These are phyloP conservation scores for Helianthus annuus DNA, from an alignment of 129 eudicot genomes.

Conservation along the genomic window DNA sequence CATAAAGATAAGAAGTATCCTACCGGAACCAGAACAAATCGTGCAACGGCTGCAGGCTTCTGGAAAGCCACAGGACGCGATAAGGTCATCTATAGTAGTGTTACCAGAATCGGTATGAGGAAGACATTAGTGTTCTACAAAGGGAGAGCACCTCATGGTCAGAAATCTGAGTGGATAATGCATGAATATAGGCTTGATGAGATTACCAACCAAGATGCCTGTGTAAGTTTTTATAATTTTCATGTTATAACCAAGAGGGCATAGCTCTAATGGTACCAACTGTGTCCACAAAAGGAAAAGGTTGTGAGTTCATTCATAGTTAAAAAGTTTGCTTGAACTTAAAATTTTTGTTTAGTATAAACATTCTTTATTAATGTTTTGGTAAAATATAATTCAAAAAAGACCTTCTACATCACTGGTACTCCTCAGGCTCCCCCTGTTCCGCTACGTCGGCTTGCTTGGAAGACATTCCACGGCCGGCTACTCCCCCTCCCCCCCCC, in stretches of 20 bases:
- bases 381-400: too few species aligned
- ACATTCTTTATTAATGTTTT: background rate
- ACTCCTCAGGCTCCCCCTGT: too few species aligned
- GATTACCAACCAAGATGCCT: slow-evolving; percentile 21
- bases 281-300: background rate
- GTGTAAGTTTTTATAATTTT: slow-evolving; percentile 17
- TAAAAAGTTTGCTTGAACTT: background rate
- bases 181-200: slow-evolving; percentile 64
- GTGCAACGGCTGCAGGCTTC: slow-evolving; percentile 69
- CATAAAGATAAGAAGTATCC: slow-evolving; percentile 76
- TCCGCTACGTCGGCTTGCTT: too few species aligned
- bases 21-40: slow-evolving; percentile 63
- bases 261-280: background rate
- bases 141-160: slow-evolving; percentile 76
- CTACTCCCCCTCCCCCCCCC: too few species aligned
- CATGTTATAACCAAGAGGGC: background rate
- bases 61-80: slow-evolving; percentile 82
- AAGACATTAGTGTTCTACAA: slow-evolving; percentile 68
- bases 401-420: too few species aligned
- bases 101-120: slow-evolving; percentile 57
- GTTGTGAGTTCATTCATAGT: background rate
- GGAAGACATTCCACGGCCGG: too few species aligned
- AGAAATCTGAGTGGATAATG: slow-evolving; percentile 76
- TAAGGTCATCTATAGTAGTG: slow-evolving; percentile 55
- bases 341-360: background rate